phyloP scores from a whole-genome alignment of 441 rosid species.

The Melastoma candidum region DNA sequence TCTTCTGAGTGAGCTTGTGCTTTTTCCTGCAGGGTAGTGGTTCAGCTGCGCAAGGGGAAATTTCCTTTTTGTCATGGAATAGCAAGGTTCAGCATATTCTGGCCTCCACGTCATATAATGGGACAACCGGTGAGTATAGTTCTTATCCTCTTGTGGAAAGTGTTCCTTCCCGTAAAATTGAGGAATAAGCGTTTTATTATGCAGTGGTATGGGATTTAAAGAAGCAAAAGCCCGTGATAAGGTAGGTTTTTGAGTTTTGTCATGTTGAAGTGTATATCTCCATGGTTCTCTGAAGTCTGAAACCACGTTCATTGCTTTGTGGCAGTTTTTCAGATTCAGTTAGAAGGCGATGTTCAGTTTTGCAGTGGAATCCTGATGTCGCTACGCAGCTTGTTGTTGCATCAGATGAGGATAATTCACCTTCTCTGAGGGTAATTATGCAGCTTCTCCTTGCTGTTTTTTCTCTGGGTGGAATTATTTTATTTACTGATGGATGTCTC shows the following conservation, averaged over 20 bases:
- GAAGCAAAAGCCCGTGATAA: constrained; percentile 92
- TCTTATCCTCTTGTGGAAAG: constrained; percentile 1
- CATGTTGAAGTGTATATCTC: not conserved
- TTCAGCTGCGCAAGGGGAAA: constrained; percentile 94
- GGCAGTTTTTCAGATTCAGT: constrained; percentile 82
- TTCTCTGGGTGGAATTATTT: not conserved
- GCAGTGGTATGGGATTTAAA: constrained; percentile 96
- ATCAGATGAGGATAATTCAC: constrained; percentile 89
- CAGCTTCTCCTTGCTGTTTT: constrained; percentile 8
- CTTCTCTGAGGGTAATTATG: constrained; percentile 62
- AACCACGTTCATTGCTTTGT: constrained; percentile 8
- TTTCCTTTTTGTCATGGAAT: constrained; percentile 95
- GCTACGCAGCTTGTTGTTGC: constrained; percentile 98
- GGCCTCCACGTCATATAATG: constrained; percentile 89
- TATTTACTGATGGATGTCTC: constrained; percentile 7
- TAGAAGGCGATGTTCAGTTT: constrained; percentile 89
- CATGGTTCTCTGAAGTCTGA: constrained; percentile 5
- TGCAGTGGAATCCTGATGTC: constrained; percentile 99
- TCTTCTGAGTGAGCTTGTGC: constrained; percentile 3
- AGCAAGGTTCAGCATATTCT: constrained; percentile 86
- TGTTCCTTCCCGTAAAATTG: no score
- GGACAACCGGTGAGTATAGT: constrained; percentile 78
- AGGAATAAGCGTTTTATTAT: constrained; percentile 9
- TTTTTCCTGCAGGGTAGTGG: constrained; percentile 62
- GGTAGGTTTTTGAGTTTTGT: constrained; percentile 36